Evolutionary conservation across 2,329 filamentous ascomycete species (phyloP), one percentile per base, ranked within the genome.

Genomic region (Epichloe festucae): DNA sequence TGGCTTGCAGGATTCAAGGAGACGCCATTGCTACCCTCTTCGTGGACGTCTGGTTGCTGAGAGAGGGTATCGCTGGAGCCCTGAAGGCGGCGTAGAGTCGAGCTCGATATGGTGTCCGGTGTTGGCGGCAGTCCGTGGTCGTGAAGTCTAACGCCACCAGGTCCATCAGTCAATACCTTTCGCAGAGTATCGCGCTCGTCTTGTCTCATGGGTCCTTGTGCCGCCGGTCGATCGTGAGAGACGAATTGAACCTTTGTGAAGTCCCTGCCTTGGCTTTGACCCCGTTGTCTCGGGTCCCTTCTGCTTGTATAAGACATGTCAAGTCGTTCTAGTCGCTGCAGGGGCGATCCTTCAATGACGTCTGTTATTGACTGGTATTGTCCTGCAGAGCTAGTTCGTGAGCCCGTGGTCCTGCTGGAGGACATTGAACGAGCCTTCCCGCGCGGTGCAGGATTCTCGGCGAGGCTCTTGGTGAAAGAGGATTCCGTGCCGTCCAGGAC

Each of bases 21-120:
- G 2, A 62, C 60, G 0, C 63, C 58, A 34, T 67, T 65, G 42
- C 63, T 67, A 11, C 60, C 63, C 44, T 69, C 65, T 14, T 61
- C 58, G 2, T 56, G 57, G 3, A 56, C 43, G 1, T 55, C 60
- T 2, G 60, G 63, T 3, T 66, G 64, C 7, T 62, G 67, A 0
- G 65, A 62, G 1, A 76, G 60, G 0, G 71, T 72, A 43, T 80
- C 77, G 50, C 73, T 70, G 0, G 76, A 79, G 46, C 69, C 71
- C 54, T 77, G 70, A 53, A 71, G 74, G 14, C 70, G 69, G 5
- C 71, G 68, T 36, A 81, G 66, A 0, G 76, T 78, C 2, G 75
- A 74, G 2, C 75, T 78, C 1, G 78, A 78, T 19, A 80, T 76
- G 0, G 78, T 81, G 56, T 81, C 78, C 0, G 78, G 78, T 0